Conservation (phyloP, 176 grass and related monocot species). For the Microstegium vimineum region DNA sequence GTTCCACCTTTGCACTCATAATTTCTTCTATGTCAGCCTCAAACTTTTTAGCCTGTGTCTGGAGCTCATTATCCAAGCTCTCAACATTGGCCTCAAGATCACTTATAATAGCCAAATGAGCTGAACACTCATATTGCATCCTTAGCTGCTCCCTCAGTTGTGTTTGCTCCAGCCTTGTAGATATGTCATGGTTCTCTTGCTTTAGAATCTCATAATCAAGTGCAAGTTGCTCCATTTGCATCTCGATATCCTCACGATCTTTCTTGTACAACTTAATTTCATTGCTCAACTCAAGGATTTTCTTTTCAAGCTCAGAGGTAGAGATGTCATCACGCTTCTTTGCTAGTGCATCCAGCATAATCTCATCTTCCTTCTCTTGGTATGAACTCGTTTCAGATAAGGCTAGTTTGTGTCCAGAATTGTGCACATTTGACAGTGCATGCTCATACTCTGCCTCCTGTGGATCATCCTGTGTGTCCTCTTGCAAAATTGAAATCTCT, state of each 20-base stretch:
- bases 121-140: conserved; percentile 95
- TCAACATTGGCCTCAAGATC: conserved; percentile 84
- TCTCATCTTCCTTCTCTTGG: conserved; percentile 56
- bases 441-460: conserved; percentile 54
- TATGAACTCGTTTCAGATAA: conserved; percentile 47
- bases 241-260: conserved; percentile 82
- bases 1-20: conserved; percentile 59
- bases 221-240: conserved; percentile 99
- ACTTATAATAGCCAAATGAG: conserved; percentile 74
- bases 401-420: conserved; percentile 43
- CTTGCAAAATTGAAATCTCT: conserved; percentile 53
- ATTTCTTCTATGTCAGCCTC: conserved; percentile 65
- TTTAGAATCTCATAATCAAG: conserved; percentile 98
- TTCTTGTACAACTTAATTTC: conserved; percentile 86
- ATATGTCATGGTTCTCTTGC: conserved; percentile 94
- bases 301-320: conserved; percentile 59
- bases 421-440: conserved; percentile 37
- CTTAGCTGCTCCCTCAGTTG: conserved; percentile 80
- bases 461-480: conserved; percentile 35
- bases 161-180: conserved; percentile 80
- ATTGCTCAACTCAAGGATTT: conserved; percentile 65
- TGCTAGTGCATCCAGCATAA: conserved; percentile 57
- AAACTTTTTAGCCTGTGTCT: conserved; percentile 62
- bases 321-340: conserved; percentile 47
- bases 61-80: conserved; percentile 73